These are phyloP conservation scores for Mucor piriformis DNA, from an alignment of 371 early-diverging fungal species.

Conservation along the genomic window DNA sequence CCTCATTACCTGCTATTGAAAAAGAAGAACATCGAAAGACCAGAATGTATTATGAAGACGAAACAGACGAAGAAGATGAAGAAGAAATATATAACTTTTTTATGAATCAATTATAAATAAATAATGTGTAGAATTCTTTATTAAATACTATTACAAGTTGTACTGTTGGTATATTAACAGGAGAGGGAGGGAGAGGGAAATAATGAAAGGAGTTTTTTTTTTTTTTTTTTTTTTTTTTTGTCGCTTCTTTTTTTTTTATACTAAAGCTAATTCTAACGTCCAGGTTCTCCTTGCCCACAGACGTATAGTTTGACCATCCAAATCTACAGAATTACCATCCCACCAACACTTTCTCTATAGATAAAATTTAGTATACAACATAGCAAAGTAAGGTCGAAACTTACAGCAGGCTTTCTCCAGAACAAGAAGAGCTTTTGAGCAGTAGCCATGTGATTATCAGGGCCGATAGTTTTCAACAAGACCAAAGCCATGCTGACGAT, in stretches of 20 bases:
- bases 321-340: slow-evolving; percentile 75
- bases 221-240: slow-evolving; percentile 15
- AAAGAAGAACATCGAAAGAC: slow-evolving; percentile 6
- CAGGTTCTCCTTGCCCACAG: slow-evolving; percentile 86
- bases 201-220: not conserved
- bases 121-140: not conserved
- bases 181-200: not conserved
- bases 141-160: slow-evolving; percentile 10
- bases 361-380: not conserved
- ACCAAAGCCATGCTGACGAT: slow-evolving; percentile 76
- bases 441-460: slow-evolving; percentile 74
- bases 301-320: slow-evolving; percentile 64
- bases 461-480: slow-evolving; percentile 73
- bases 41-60: slow-evolving; percentile 17
- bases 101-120: not conserved
- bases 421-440: slow-evolving; percentile 82
- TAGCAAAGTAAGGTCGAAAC: not conserved
- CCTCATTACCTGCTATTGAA: slow-evolving; percentile 2
- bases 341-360: slow-evolving; percentile 61
- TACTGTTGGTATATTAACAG: not conserved
- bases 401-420: slow-evolving; percentile 86
- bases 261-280: slow-evolving; percentile 81
- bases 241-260: slow-evolving; percentile 45
- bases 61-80: slow-evolving; percentile 21
- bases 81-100: not conserved